Percentiles rank a stretch among this genome's conserved stretches.
phyloP scores from a whole-genome alignment of 441 rosid genomes.

The Populus hybrid region DNA sequence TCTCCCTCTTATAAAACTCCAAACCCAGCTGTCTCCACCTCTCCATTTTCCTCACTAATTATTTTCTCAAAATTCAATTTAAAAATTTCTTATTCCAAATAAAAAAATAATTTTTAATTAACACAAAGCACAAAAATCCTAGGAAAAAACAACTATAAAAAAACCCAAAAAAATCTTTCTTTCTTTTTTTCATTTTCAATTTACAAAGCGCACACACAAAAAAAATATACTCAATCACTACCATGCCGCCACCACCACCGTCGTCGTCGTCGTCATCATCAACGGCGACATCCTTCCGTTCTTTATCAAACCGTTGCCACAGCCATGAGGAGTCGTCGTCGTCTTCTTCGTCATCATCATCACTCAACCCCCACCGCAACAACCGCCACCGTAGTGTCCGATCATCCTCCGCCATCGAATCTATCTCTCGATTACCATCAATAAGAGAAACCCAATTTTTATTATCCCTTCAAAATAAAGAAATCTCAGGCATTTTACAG shows the following conservation, averaged over 20 bases:
- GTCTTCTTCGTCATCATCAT: not conserved
- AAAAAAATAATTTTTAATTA: too few relatives aligned
- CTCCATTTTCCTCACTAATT: not conserved
- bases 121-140: not conserved
- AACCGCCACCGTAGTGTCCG: not conserved
- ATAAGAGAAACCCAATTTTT: not conserved
- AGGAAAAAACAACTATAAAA: too few relatives aligned
- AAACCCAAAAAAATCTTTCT: not conserved
- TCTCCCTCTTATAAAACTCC: not conserved
- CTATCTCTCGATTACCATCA: not conserved
- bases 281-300: not conserved
- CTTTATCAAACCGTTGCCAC: not conserved
- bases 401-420: not conserved
- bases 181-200: too few relatives aligned
- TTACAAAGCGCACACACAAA: not conserved
- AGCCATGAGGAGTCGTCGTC: not conserved
- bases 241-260: not conserved
- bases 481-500: slow-evolving; percentile 77
- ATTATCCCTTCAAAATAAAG: slow-evolving; percentile 26
- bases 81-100: too few relatives aligned
- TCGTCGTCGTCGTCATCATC: not conserved
- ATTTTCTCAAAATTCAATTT: too few relatives aligned
- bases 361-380: not conserved
- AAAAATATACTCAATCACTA: not conserved
- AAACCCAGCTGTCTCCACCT: not conserved